Conservation (phyloP, 805 yeast genomes). For the Debaryomyces castellii region DNA sequence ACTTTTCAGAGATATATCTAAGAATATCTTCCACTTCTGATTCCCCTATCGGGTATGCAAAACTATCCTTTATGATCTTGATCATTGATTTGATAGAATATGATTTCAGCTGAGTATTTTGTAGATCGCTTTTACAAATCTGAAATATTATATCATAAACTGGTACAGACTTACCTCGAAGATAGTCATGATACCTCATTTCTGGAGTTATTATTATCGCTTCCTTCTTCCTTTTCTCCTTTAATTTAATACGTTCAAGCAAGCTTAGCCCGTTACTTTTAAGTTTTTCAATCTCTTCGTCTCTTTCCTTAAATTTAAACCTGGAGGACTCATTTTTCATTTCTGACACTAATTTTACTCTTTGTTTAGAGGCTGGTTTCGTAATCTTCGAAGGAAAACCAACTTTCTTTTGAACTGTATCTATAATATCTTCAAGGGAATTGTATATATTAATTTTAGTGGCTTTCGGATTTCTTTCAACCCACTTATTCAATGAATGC, state of each 20-base stretch:
- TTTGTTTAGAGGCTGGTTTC: neutral
- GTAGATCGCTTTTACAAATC: conserved; percentile 8
- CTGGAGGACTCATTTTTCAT: conserved; percentile 35
- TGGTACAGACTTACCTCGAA: conserved; percentile 26
- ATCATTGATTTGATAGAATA: conserved; percentile 25
- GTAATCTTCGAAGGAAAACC: conserved; percentile 6
- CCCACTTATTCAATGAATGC: conserved; percentile 20
- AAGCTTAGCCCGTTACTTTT: conserved; percentile 29
- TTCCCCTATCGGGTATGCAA: conserved; percentile 25
- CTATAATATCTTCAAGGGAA: neutral
- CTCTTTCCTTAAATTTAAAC: conserved; percentile 33
- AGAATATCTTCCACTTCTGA: conserved; percentile 31
- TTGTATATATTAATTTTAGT: neutral
- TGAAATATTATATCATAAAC: conserved; percentile 38
- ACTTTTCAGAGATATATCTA: conserved; percentile 16
- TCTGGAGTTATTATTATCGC: conserved; percentile 15
- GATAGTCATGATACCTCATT: conserved; percentile 17
- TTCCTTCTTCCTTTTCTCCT: conserved; percentile 27
- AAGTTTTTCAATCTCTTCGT: conserved; percentile 13
- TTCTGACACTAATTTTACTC: conserved; percentile 6
- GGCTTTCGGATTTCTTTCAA: conserved; percentile 13
- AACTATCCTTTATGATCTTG: conserved; percentile 32
- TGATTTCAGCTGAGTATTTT: conserved; percentile 8
- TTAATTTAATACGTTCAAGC: conserved; percentile 36
- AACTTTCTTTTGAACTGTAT: neutral